Base-by-base conservation (phyloP, 2,329 filamentous ascomycete species). In the Botryotinia calthae region DNA sequence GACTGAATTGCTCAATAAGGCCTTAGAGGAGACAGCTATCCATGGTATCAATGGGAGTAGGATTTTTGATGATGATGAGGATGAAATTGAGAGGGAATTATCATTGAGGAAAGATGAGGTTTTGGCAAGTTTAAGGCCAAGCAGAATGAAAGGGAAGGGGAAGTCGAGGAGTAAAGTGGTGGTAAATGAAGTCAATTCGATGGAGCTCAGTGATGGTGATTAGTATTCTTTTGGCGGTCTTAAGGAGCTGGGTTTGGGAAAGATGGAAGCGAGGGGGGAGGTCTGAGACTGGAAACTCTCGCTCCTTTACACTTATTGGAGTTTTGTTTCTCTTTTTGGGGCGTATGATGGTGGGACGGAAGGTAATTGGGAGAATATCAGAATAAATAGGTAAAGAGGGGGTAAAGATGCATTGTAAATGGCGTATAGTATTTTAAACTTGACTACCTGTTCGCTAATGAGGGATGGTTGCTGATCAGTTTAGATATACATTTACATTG, bases 1-100 rank as follows among this genome's bases (percentile, higher is more conserved):
- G 3, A 94, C 91, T 0, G 93, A 96, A 80, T 83, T 96, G 67
- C 84, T 96, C 46, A 90, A 89, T 78, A 91, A 91, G 80, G 92
- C 93, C 5, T 83, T 94, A 1, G 87, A 89, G 42, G 89, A 91
- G 81, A 87, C 89, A 56, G 85, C 87, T 4, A 78, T 83, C 25
- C 51, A 56, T 64, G 72, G 72, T 16, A 70, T 71, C 25, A 76
- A 83, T 34, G 75, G 76, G 16, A 64, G 73, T 2, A 73, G 74
- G 68, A 77, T 73, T 28, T 76, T 70, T 25, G 77, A 77, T 25
- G 84, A 84, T 6, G 86, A 85, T 0, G 84, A 86, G 51, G 85
- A 87, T 46, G 85, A 86, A 44, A 87, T 90, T 73, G 89, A 91
- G 77, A 81, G 83, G 6, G 84, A 85, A 58, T 80, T 91, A 59